phyloP scores from a whole-genome alignment of 2,329 filamentous ascomycete genomes.

The Clathrospora elynae region DNA sequence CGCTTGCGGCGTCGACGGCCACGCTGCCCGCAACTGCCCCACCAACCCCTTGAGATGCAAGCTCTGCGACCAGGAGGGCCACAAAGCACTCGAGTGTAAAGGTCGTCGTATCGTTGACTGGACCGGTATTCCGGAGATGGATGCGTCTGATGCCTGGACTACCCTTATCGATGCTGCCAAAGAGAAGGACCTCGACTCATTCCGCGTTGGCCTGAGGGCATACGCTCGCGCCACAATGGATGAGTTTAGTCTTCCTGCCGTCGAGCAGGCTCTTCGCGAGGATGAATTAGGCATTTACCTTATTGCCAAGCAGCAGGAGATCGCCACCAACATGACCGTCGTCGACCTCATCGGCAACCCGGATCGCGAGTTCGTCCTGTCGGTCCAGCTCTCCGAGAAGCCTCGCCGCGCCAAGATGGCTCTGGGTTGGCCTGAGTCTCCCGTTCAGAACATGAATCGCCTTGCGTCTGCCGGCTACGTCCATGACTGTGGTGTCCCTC shows the following conservation, averaged over 20 bases:
- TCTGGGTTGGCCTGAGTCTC: slow-evolving; percentile 63
- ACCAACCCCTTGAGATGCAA: slow-evolving; percentile 61
- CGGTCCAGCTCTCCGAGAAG: slow-evolving; percentile 64
- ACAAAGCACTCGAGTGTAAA: slow-evolving; percentile 56
- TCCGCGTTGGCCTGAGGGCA: slow-evolving; percentile 53
- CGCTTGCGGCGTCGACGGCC: slow-evolving; percentile 60
- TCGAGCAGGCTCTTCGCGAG: slow-evolving; percentile 58
- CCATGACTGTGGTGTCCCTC: slow-evolving; percentile 62
- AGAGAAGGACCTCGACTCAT: slow-evolving; percentile 57
- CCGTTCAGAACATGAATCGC: slow-evolving; percentile 66
- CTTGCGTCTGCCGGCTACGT: slow-evolving; percentile 70
- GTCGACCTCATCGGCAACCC: slow-evolving; percentile 62
- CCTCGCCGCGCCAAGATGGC: slow-evolving; percentile 60
- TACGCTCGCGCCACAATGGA: slow-evolving; percentile 54
- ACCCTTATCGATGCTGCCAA: slow-evolving; percentile 56
- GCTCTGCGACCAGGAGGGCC: slow-evolving; percentile 58
- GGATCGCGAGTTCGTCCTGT: slow-evolving; percentile 67
- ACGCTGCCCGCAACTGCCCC: slow-evolving; percentile 67
- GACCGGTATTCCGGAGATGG: slow-evolving; percentile 53
- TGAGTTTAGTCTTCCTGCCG: slow-evolving; percentile 51
- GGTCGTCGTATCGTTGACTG: slow-evolving; percentile 46
- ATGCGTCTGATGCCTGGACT: slow-evolving; percentile 57
- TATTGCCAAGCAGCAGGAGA: slow-evolving; percentile 57
- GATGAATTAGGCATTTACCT: slow-evolving; percentile 56
- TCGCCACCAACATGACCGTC: slow-evolving; percentile 53